Percentiles rank a stretch among this genome's conserved stretches.
Evolutionary conservation across 2,329 filamentous ascomycete genomes (phyloP).

Genomic region (Aspergillus sp.): DNA sequence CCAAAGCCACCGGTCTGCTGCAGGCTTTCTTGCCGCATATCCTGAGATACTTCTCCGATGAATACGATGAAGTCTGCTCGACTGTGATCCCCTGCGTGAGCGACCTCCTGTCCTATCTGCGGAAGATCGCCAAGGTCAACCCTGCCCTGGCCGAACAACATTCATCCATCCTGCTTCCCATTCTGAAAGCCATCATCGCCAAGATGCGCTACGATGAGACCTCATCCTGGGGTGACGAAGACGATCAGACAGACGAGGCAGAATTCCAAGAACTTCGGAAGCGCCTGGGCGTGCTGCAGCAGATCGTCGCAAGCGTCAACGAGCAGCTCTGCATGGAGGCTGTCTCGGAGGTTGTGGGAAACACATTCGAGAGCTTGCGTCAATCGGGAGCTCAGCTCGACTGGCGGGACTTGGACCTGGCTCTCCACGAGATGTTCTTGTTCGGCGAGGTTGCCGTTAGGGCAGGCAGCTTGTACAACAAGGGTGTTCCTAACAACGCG

Average conservation of each 20-base stretch:
- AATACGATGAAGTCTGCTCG: slow-evolving; percentile 97
- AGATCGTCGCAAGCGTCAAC: slow-evolving; percentile 86
- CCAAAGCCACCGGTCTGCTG: slow-evolving; percentile 77
- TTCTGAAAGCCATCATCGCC: slow-evolving; percentile 85
- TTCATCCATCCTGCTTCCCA: slow-evolving; percentile 78
- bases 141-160: slow-evolving; percentile 71
- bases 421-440: slow-evolving; percentile 90
- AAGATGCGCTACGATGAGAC: slow-evolving; percentile 99
- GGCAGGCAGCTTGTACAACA: slow-evolving; percentile 81
- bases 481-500: slow-evolving; percentile 75
- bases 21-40: slow-evolving; percentile 83
- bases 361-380: slow-evolving; percentile 78
- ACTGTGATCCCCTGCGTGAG: slow-evolving; percentile 92
- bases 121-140: slow-evolving; percentile 69
- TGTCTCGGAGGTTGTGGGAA: slow-evolving; percentile 82
- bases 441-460: slow-evolving; percentile 94
- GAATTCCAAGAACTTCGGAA: slow-evolving; percentile 96
- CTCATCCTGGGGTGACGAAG: slow-evolving; percentile 87
- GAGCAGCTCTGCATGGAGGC: slow-evolving; percentile 86
- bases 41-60: slow-evolving; percentile 92
- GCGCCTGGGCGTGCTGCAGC: slow-evolving; percentile 84
- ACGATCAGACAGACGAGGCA: slow-evolving; percentile 93
- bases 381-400: slow-evolving; percentile 74
- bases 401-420: slow-evolving; percentile 93
- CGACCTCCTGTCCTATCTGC: slow-evolving; percentile 86